Percentiles rank a stretch among this genome's conserved stretches.
Conservation (phyloP, 257 asterid genomes). For the Solanum appendiculatum region DNA sequence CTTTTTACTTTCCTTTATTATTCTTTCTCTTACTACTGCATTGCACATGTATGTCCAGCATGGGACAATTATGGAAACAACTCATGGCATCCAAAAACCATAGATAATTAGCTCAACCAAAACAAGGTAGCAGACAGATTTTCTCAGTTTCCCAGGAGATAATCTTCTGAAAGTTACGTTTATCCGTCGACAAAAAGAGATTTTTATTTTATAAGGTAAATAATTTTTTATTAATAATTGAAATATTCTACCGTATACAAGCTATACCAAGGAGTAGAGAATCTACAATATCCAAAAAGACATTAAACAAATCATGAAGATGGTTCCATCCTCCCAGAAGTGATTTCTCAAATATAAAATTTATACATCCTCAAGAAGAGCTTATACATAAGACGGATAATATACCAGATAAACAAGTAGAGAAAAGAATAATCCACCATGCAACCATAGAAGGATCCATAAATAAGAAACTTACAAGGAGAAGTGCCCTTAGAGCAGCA, state of each 20-base stretch:
- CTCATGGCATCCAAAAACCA: background rate
- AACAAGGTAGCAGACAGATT: background rate
- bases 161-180: background rate
- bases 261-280: background rate
- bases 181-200: background rate
- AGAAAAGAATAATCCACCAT: background rate
- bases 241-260: background rate
- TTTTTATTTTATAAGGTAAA: background rate
- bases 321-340: background rate
- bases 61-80: background rate
- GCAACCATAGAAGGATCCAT: background rate
- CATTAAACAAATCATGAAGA: background rate
- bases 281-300: background rate
- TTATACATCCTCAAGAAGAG: background rate
- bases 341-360: background rate
- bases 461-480: constrained; percentile 55
- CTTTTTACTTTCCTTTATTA: background rate
- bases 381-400: background rate
- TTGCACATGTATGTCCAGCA: background rate
- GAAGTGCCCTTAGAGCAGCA: constrained; percentile 83
- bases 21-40: background rate
- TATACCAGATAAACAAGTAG: background rate
- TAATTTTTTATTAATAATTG: background rate
- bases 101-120: background rate
- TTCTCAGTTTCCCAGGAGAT: background rate